Percentiles rank a stretch among this genome's conserved stretches.
Evolutionary conservation across 2,329 filamentous ascomycete genomes (phyloP).

Genomic region (Cordyceps sp.): DNA sequence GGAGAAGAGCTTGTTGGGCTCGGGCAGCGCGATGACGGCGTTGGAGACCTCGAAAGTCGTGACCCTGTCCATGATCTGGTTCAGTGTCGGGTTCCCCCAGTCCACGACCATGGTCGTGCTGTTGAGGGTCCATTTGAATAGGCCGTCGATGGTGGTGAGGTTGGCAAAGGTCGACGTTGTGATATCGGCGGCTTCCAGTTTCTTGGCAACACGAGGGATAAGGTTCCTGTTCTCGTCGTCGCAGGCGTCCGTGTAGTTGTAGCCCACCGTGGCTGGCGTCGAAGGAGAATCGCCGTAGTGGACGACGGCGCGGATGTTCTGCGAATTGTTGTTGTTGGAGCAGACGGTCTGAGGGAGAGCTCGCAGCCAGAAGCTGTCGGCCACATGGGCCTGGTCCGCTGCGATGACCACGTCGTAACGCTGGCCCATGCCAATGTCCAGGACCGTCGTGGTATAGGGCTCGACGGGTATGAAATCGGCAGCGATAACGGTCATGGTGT

Average conservation of each 20-base stretch:
- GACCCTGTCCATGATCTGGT: conserved; percentile 7
- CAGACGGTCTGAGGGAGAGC: background rate
- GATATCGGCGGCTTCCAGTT: background rate
- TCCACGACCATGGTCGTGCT: conserved; percentile 14
- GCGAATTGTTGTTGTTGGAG: background rate
- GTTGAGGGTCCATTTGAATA: conserved; percentile 6
- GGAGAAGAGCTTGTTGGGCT: conserved; percentile 13
- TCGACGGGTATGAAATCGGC: conserved; percentile 40
- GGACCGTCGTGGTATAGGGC: conserved; percentile 31
- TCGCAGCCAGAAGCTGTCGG: conserved; percentile 30
- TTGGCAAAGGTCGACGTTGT: background rate
- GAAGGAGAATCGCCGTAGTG: background rate
- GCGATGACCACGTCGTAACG: conserved; percentile 29
- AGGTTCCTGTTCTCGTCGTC: background rate
- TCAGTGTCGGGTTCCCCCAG: conserved; percentile 14
- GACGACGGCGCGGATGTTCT: conserved; percentile 1
- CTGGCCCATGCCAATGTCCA: conserved; percentile 30
- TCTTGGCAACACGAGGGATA: background rate
- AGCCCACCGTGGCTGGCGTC: background rate
- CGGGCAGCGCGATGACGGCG: conserved; percentile 12
- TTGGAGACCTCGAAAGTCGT: conserved; percentile 8
- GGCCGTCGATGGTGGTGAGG: background rate
- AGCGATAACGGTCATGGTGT: conserved; percentile 39
- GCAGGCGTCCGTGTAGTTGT: background rate
- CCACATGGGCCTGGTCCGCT: conserved; percentile 15